Evolutionary conservation across 1,139 yeast genomes (phyloP).

Genomic region (Yamadazyma friedrichii): DNA sequence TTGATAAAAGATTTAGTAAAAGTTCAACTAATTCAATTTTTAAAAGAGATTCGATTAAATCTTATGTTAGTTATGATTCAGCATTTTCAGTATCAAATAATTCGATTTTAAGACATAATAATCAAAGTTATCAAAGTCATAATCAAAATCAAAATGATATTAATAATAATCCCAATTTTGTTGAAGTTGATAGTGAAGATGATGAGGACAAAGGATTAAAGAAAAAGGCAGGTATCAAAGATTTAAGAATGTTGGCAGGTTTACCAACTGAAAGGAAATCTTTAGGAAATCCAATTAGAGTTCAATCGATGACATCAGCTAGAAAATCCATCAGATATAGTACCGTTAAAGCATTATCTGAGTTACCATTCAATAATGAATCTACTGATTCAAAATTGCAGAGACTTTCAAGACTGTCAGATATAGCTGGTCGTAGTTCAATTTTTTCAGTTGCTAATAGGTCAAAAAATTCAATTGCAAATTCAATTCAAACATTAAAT

Average conservation of each 20-base stretch:
- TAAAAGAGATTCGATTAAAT: constrained; percentile 41
- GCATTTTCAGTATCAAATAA: constrained; percentile 43
- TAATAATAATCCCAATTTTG: too few relatives aligned
- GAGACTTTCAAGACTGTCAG: constrained; percentile 24
- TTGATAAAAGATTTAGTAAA: constrained; percentile 23
- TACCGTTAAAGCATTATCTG: constrained; percentile 41
- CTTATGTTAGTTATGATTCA: constrained; percentile 57
- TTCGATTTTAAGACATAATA: constrained; percentile 16
- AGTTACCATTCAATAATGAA: constrained; percentile 35
- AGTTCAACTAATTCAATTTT: constrained; percentile 29
- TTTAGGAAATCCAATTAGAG: constrained; percentile 23
- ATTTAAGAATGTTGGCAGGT: constrained; percentile 31
- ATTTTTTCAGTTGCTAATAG: constrained; percentile 34
- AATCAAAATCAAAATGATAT: too few relatives aligned
- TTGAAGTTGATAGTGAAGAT: constrained; percentile 1
- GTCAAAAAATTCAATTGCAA: constrained; percentile 18
- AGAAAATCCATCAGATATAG: constrained; percentile 37
- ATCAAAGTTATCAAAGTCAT: not conserved
- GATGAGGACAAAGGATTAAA: constrained; percentile 23
- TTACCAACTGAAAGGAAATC: constrained; percentile 20
- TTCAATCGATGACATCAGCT: constrained; percentile 21
- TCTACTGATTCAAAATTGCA: constrained; percentile 15
- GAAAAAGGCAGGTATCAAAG: constrained; percentile 39
- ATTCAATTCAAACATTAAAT: constrained; percentile 19
- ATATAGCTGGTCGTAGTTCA: constrained; percentile 31